Base-by-base conservation (phyloP, 2,329 filamentous ascomycete genomes). In the Curvularia spicifera region DNA sequence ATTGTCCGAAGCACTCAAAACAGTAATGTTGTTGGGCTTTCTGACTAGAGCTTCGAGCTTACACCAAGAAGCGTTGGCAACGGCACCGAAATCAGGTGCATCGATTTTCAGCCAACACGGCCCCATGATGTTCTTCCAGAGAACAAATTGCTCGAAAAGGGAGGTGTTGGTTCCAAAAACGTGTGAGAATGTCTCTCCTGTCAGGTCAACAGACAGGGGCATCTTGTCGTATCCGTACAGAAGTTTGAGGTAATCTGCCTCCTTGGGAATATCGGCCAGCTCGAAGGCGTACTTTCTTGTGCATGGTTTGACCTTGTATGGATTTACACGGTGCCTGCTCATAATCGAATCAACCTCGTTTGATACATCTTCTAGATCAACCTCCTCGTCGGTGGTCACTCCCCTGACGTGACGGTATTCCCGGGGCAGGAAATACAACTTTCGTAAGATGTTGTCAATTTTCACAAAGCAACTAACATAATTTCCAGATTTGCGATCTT, bases 51-150 rank as follows among this genome's bases (percentile, higher is more conserved):
- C 88, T 78, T 99, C 95, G 10, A 99, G 86, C 78, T 97, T 98
- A 83, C 95, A 97, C 85, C 96, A 95, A 0, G 95, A 99, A 10
- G 93, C 91, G 69, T 97, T 97, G 77, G 92, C 94, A 66, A 98
- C 84, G 5, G 90, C 83, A 18, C 85, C 84, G 73, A 96, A 97
- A 75, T 97, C 89, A 29, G 91, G 91, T 65, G 90, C 89, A 65
- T 93, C 85, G 54, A 99, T 95, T 73, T 89, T 93, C 45, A 99
- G 85, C 95, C 95, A 99, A 76, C 95, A 98, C 29, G 95, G 95
- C 1, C 95, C 95, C 94, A 97, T 99, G 68, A 99, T 91, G 73
- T 97, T 96, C 80, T 97, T 98, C 91, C 93, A 97, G 5, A 99
- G 84, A 20, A 99, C 95, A 73, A 99, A 99, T 69, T 99, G 95